A percentile compares a stretch with the other conserved stretches of the same genome.
phyloP scores from a whole-genome alignment of 345 rosid species.

The Eucalyptus leucophloia region DNA sequence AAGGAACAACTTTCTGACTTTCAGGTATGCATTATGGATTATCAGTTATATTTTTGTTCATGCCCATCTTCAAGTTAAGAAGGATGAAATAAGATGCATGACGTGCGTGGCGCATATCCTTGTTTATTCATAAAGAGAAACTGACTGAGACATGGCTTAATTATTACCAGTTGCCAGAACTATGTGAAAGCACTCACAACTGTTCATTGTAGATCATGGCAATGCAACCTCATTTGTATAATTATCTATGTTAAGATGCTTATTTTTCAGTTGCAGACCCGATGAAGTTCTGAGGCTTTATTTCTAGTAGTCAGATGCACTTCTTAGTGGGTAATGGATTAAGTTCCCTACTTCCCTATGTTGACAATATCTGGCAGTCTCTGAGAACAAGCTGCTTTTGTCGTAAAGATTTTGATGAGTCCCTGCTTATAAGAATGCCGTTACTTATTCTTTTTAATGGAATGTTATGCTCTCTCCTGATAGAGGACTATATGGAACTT shows the following conservation, averaged over 20 bases:
- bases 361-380: not conserved
- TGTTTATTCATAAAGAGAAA: not conserved
- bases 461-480: not conserved
- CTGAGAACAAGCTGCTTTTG: not conserved
- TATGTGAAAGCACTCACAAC: not conserved
- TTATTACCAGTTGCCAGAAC: not conserved
- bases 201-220: not conserved
- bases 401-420: not conserved
- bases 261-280: not conserved
- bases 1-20: constrained; percentile 74
- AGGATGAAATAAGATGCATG: not conserved
- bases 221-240: not conserved
- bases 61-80: not conserved
- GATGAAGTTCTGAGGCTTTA: not conserved
- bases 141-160: not conserved
- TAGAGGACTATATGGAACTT: not conserved
- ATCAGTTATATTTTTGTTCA: not conserved
- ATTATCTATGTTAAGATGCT: not conserved
- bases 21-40: constrained; percentile 37
- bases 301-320: not conserved
- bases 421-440: not conserved
- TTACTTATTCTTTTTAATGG: not conserved
- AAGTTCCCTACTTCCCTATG: not conserved
- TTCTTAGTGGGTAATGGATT: not conserved
- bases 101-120: not conserved